phyloP scores from a whole-genome alignment of 2,329 filamentous ascomycete genomes.

The Colletotrichum lindemuthianum region DNA sequence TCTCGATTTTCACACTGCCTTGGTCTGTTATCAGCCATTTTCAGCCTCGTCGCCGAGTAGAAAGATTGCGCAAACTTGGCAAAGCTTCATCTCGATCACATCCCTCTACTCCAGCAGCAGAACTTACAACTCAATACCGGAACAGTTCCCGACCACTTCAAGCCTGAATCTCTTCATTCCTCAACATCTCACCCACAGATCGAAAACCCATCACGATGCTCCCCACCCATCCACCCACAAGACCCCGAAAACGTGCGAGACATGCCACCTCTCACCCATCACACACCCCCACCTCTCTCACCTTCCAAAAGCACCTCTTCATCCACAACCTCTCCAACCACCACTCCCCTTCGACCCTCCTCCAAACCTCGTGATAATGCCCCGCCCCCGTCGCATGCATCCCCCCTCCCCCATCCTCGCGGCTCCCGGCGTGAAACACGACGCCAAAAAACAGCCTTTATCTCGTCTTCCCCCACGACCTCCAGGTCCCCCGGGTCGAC shows the following conservation, averaged over 20 bases:
- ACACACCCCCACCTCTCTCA: neutral
- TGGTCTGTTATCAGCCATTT: too few relatives aligned
- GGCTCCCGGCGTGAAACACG: constrained; percentile 12
- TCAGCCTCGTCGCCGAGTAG: too few relatives aligned
- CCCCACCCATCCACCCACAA: neutral
- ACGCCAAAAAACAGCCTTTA: constrained; percentile 31
- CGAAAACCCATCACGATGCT: neutral
- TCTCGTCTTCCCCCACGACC: constrained; percentile 31
- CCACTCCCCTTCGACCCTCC: constrained; percentile 28
- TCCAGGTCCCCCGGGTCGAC: constrained; percentile 21
- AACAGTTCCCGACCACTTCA: too few relatives aligned
- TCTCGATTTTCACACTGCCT: too few relatives aligned
- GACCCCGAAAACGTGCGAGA: neutral
- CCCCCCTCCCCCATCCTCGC: constrained; percentile 9
- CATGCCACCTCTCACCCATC: neutral
- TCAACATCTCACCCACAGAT: neutral
- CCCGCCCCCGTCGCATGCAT: constrained; percentile 18
- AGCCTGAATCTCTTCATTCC: neutral
- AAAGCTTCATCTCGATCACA: too few relatives aligned
- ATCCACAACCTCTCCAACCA: constrained; percentile 25
- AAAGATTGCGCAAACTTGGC: too few relatives aligned
- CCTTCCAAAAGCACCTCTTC: constrained; percentile 30
- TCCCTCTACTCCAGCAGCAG: too few relatives aligned
- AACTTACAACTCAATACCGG: too few relatives aligned
- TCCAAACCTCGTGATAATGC: constrained; percentile 35